These are phyloP conservation scores for Citrullus mucosospermus DNA, from an alignment of 306 rosid species.

Conservation along the genomic window DNA sequence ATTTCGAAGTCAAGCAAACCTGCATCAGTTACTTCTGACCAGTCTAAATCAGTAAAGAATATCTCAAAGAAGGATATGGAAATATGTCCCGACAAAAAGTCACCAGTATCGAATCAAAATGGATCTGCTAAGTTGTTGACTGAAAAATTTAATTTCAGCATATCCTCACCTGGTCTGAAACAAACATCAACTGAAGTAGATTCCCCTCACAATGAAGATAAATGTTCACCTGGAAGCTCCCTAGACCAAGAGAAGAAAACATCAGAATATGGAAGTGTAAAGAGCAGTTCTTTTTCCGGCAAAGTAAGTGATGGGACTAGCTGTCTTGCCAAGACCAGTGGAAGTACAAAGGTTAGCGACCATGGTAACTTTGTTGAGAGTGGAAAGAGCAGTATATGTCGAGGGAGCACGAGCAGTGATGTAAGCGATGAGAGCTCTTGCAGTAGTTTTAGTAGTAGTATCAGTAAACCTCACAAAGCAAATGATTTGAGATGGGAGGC, in stretches of 20 bases:
- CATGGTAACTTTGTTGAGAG: constrained; percentile 81
- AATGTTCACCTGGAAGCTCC: constrained; percentile 46
- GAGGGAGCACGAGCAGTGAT: constrained; percentile 98
- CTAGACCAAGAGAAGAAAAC: constrained; percentile 66
- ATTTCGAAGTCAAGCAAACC: constrained; percentile 27
- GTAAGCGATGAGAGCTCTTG: constrained; percentile 93
- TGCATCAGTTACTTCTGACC: constrained; percentile 22
- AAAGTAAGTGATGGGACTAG: constrained; percentile 84
- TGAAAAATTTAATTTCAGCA: constrained; percentile 33
- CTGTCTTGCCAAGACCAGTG: constrained; percentile 80
- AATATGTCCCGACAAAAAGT: constrained; percentile 37
- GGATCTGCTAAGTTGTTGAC: constrained; percentile 42
- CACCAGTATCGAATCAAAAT: constrained; percentile 22
- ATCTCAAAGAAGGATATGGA: constrained; percentile 29
- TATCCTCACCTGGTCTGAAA: constrained; percentile 35
- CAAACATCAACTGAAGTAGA: constrained; percentile 32
- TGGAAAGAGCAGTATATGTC: constrained; percentile 87
- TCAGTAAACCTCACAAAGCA: constrained; percentile 93
- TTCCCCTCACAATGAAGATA: constrained; percentile 32
- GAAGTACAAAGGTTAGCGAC: constrained; percentile 84
- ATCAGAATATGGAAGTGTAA: constrained; percentile 70
- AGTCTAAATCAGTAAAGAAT: constrained; percentile 26
- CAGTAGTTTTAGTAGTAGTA: constrained; percentile 85
- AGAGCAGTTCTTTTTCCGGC: constrained; percentile 67
- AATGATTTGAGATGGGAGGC: constrained; percentile 99